phyloP scores from a whole-genome alignment of 2,329 filamentous ascomycete genomes.

The Penicillium sp. region DNA sequence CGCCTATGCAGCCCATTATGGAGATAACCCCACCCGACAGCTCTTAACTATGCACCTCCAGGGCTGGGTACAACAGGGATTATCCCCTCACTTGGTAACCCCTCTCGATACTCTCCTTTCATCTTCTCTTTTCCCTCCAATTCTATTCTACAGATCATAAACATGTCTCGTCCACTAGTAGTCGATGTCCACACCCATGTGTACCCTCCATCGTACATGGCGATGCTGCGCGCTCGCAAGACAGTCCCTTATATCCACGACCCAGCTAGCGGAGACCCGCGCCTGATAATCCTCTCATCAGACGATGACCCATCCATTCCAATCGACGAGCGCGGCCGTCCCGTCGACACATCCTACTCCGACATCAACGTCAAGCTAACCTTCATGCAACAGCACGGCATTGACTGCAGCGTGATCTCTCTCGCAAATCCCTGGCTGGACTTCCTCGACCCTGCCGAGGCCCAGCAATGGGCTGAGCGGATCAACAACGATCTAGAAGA shows the following conservation, averaged over 20 bases:
- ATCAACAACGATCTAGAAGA: constrained; percentile 71
- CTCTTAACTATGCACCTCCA: too few species aligned
- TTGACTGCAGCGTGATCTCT: constrained; percentile 74
- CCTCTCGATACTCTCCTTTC: background rate
- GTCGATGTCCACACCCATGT: constrained; percentile 58
- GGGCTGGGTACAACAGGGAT: too few species aligned
- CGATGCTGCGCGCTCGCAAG: constrained; percentile 47
- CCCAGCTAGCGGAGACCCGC: constrained; percentile 26
- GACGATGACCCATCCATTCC: constrained; percentile 37
- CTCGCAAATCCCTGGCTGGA: constrained; percentile 93
- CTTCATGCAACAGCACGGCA: constrained; percentile 79
- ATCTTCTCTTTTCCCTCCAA: background rate
- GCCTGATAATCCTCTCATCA: constrained; percentile 41
- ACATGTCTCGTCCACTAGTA: constrained; percentile 33
- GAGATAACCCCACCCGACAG: too few species aligned
- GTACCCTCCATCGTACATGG: constrained; percentile 53
- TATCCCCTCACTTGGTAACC: constrained; percentile 2
- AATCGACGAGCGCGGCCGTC: constrained; percentile 56
- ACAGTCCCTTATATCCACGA: constrained; percentile 40
- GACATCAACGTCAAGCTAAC: constrained; percentile 68
- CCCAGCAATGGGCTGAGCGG: constrained; percentile 52
- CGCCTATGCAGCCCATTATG: too few species aligned
- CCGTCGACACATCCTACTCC: constrained; percentile 74
- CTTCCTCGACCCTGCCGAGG: constrained; percentile 58
- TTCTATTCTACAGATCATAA: background rate